A percentile compares a stretch with the other conserved stretches of the same genome.
phyloP scores from a whole-genome alignment of 352 stramenopile species.

The Pythium apleroticum region DNA sequence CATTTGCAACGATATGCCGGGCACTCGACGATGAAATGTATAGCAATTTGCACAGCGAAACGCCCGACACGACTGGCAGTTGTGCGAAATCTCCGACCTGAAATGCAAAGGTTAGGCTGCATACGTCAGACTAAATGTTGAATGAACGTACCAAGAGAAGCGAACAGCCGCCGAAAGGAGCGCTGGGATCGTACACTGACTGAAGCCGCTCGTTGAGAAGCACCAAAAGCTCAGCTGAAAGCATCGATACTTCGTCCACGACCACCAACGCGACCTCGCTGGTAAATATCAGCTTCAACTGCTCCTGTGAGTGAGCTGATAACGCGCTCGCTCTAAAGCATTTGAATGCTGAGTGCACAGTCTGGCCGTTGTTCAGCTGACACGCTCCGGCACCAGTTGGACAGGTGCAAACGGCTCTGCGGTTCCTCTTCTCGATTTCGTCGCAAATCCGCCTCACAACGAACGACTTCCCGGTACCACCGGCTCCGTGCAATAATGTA shows the following conservation, averaged over 20 bases:
- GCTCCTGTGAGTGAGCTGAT: background rate
- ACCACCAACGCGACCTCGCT: slow-evolving; percentile 7
- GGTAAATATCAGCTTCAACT: slow-evolving; percentile 3
- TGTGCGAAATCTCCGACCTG: too few relatives aligned
- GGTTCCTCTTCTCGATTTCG: background rate
- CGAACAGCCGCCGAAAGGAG: background rate
- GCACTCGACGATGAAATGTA: too few relatives aligned
- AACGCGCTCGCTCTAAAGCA: background rate
- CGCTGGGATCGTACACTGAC: background rate
- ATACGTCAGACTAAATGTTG: too few relatives aligned
- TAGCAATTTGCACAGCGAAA: too few relatives aligned
- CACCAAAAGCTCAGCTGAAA: background rate
- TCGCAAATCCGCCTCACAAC: slow-evolving; percentile 1
- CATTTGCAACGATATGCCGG: too few relatives aligned
- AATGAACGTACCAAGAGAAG: too few relatives aligned
- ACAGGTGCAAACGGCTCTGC: background rate
- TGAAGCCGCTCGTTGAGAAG: slow-evolving; percentile 7
- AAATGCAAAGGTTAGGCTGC: too few relatives aligned
- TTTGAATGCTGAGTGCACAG: slow-evolving; percentile 14
- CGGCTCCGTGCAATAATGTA: slow-evolving; percentile 10
- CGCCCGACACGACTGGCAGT: too few relatives aligned
- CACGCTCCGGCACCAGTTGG: slow-evolving; percentile 10
- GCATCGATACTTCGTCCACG: slow-evolving; percentile 24
- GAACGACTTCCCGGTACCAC: slow-evolving; percentile 9
- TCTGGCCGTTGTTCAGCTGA: background rate